phyloP scores from a whole-genome alignment of 2,329 filamentous ascomycete species.

The Fusarium duplospermum region DNA sequence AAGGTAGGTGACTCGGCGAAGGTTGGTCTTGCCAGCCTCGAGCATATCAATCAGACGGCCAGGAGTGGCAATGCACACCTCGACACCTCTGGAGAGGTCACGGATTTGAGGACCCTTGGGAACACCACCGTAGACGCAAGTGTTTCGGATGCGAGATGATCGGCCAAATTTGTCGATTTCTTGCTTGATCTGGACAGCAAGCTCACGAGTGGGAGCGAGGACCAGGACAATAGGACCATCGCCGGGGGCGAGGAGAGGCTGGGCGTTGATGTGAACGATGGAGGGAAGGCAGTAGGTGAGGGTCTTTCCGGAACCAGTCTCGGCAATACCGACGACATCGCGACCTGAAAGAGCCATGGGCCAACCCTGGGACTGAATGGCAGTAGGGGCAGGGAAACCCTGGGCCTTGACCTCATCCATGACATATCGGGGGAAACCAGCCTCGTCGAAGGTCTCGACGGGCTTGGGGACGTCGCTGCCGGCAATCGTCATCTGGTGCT shows the following conservation, averaged over 20 bases:
- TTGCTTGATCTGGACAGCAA: slow-evolving; percentile 98
- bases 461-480: slow-evolving; percentile 89
- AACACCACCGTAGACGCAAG: slow-evolving; percentile 98
- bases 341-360: slow-evolving; percentile 98
- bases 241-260: slow-evolving; percentile 92
- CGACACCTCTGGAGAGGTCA: slow-evolving; percentile 92
- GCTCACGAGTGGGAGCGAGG: slow-evolving; percentile 94
- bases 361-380: slow-evolving; percentile 99
- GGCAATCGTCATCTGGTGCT: slow-evolving; percentile 85
- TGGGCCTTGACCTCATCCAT: slow-evolving; percentile 99
- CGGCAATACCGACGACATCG: slow-evolving; percentile 98
- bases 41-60: slow-evolving; percentile 99
- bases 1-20: slow-evolving; percentile 96
- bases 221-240: slow-evolving; percentile 98
- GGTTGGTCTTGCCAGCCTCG: slow-evolving; percentile 96
- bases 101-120: slow-evolving; percentile 97
- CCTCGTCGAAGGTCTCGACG: slow-evolving; percentile 97
- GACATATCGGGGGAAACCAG: slow-evolving; percentile 95
- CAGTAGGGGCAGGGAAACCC: slow-evolving; percentile 91
- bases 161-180: slow-evolving; percentile 99
- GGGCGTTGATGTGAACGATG: slow-evolving; percentile 99
- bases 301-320: slow-evolving; percentile 99
- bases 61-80: slow-evolving; percentile 98
- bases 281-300: slow-evolving; percentile 97
- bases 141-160: slow-evolving; percentile 97